A percentile compares a stretch with the other conserved stretches of the same genome.
phyloP scores from a whole-genome alignment of 306 rosid genomes.

The Oxytropis ochrocephala region DNA sequence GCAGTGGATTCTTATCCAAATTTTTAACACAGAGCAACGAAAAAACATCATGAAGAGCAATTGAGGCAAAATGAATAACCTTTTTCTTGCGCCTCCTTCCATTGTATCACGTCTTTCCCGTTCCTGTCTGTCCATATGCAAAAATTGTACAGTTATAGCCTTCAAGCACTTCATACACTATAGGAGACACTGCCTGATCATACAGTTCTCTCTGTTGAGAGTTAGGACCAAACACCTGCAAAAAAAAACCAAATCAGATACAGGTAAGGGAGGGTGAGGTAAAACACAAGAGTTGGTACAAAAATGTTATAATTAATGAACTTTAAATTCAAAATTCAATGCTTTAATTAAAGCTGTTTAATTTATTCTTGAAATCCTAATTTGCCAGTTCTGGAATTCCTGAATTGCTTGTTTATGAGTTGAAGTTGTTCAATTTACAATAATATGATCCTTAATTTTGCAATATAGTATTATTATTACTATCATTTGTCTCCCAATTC shows the following conservation, averaged over 20 bases:
- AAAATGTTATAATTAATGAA: background rate
- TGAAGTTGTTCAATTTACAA: background rate
- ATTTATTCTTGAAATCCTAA: constrained; percentile 4
- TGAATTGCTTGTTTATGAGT: background rate
- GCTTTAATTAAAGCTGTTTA: background rate
- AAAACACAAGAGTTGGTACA: background rate
- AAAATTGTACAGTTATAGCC: constrained; percentile 98
- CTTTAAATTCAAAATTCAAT: constrained; percentile 10
- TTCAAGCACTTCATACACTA: constrained; percentile 94
- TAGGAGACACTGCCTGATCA: constrained; percentile 95
- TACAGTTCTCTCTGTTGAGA: constrained; percentile 88
- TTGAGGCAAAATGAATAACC: constrained; percentile 34
- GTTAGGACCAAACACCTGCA: constrained; percentile 85
- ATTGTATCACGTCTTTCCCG: constrained; percentile 96
- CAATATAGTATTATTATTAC: background rate
- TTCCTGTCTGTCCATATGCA: constrained; percentile 98
- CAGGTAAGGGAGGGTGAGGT: background rate
- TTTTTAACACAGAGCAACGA: background rate
- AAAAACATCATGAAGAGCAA: background rate
- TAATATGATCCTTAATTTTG: background rate
- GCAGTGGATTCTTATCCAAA: too few relatives aligned
- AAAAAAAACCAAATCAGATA: constrained; percentile 24
- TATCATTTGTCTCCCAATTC: background rate
- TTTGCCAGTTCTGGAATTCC: background rate
- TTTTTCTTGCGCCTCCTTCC: constrained; percentile 99